Conservation (phyloP, 305 asterid species). For the Rubia tinctorum region DNA sequence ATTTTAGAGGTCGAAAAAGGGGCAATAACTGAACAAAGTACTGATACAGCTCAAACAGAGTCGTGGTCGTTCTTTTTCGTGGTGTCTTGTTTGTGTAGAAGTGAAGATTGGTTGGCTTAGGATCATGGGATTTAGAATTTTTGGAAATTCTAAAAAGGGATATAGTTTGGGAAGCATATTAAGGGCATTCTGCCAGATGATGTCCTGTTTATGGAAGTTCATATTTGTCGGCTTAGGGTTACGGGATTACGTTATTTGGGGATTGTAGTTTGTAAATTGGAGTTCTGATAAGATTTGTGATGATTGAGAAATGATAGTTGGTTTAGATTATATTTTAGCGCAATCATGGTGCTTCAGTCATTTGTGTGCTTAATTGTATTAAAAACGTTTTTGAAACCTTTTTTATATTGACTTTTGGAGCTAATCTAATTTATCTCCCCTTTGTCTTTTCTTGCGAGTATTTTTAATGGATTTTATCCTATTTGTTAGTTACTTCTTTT, state of each 20-base stretch:
- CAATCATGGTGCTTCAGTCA: background rate
- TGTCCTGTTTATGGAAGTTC: background rate
- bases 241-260: background rate
- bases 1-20: background rate
- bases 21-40: background rate
- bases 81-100: background rate
- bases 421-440: background rate
- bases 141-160: background rate
- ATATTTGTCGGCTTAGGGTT: background rate
- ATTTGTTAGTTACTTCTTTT: background rate
- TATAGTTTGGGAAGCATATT: background rate
- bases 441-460: background rate
- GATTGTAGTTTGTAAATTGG: background rate
- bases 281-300: background rate
- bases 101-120: background rate
- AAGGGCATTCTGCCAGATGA: background rate
- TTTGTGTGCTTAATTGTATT: background rate
- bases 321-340: background rate
- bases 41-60: background rate
- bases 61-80: background rate
- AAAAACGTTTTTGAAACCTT: background rate
- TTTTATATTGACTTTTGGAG: background rate
- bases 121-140: background rate
- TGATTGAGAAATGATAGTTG: background rate
- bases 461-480: background rate